phyloP scores from a whole-genome alignment of 2,329 filamentous ascomycete species.

The Neofusicoccum cordaticola region DNA sequence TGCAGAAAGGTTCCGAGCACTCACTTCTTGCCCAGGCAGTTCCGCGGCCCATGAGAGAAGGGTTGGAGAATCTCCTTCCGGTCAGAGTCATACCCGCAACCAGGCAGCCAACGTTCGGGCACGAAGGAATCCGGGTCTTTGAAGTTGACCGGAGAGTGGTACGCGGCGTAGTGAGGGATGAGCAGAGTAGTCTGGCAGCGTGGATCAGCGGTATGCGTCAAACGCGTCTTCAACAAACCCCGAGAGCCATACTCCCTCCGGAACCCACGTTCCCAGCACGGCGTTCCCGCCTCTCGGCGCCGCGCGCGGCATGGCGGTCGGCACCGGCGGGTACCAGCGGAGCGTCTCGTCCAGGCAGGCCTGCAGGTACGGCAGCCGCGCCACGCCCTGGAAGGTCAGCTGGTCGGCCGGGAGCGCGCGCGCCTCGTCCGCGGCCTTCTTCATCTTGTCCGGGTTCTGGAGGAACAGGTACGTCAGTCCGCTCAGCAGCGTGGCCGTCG shows the following conservation, averaged over 20 bases:
- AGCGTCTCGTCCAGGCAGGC: too few relatives aligned
- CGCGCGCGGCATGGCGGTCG: too few relatives aligned
- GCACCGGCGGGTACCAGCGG: too few relatives aligned
- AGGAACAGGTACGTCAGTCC: conserved; percentile 37
- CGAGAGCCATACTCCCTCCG: too few relatives aligned
- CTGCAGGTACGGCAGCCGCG: too few relatives aligned
- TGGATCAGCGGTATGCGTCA: not conserved
- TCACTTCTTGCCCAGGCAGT: conserved; percentile 39
- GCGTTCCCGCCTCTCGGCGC: too few relatives aligned
- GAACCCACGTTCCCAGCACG: too few relatives aligned
- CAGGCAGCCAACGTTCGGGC: conserved; percentile 42
- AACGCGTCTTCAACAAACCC: too few relatives aligned
- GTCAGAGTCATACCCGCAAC: conserved; percentile 27
- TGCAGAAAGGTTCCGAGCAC: conserved; percentile 10
- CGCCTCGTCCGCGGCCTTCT: not conserved
- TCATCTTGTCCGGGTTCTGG: not conserved
- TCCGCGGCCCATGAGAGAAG: conserved; percentile 45
- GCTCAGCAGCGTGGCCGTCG: conserved; percentile 39
- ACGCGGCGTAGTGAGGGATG: conserved; percentile 12
- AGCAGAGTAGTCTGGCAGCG: conserved; percentile 13
- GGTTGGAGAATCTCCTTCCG: conserved; percentile 39
- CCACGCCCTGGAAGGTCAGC: too few relatives aligned
- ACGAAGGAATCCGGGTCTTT: conserved; percentile 33
- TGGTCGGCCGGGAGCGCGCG: not conserved
- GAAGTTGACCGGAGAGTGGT: conserved; percentile 30